Base-by-base conservation (phyloP, 1,284 basidiomycete genomes). In the Afroboletus lepidellus region DNA sequence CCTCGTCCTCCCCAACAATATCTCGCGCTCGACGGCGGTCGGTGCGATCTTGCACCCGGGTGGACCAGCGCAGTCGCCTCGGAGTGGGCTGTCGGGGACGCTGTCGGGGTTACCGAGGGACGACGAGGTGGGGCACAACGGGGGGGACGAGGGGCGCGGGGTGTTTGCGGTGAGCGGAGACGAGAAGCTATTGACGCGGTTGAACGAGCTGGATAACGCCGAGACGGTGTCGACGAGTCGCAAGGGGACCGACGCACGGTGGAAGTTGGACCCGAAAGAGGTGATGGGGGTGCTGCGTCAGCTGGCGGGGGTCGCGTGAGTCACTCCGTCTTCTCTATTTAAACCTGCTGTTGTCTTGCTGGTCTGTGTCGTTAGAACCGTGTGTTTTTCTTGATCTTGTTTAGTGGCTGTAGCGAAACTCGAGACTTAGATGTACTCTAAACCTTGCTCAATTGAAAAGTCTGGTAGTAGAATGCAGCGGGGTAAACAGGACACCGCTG, bases 1-100 rank as follows among this genome's bases (percentile, higher is more conserved):
- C 79, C 81, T 93, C 41, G 85, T 94, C 41, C 75, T 93, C 11
- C 92, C 92, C 2, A 90, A 87, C 71, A 89, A 91, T 61, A 84
- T 91, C 57, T 91, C 87, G 12, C 81, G 92, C 8, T 87, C 85
- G 16, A 84, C 85, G 0, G 91, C 91, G 0, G 87, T 93, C 5
- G 87, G 84, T 39, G 80, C 84, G 13, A 84, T 90, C 54, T 70
- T 90, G 25, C 82, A 85, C 59, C 84, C 85, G 0, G 83, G 82
- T 9, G 83, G 85, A 2, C 84, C 84, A 2, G 77, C 78, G 5
- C 77, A 78, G 38, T 79, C 80, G 0, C 74, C 77, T 3, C 63
- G 77, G 42, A 71, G 57, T 67, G 60, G 64, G 1, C 2, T 61
- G 16, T 29, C 41, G 11, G 32, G 41, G 9, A 20, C 51, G 0